Conservation (phyloP, 805 yeast species). For the Cyberlindnera mississippiensis region DNA sequence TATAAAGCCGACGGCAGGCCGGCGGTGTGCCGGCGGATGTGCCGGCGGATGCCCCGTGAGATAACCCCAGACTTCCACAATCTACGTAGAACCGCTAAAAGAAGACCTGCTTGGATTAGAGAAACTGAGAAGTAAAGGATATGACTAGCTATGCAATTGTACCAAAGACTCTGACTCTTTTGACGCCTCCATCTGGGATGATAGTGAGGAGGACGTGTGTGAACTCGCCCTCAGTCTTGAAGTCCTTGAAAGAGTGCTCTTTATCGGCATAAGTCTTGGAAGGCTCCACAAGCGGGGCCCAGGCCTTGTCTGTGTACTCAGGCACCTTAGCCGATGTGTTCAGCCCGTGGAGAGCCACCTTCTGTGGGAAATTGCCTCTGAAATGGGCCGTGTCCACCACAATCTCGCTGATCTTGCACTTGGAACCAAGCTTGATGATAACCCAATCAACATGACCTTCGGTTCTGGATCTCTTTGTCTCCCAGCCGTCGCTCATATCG, state of each 20-base stretch:
- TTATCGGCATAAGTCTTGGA: slow-evolving; percentile 78
- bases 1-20: too few relatives aligned
- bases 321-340: slow-evolving; percentile 35
- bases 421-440: slow-evolving; percentile 70
- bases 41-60: background rate
- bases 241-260: slow-evolving; percentile 56
- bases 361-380: slow-evolving; percentile 93
- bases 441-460: slow-evolving; percentile 93
- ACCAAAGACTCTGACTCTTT: slow-evolving; percentile 84
- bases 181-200: slow-evolving; percentile 97
- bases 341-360: slow-evolving; percentile 63
- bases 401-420: slow-evolving; percentile 51
- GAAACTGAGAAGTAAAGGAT: too few relatives aligned
- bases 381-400: slow-evolving; percentile 90
- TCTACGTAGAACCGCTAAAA: too few relatives aligned
- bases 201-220: slow-evolving; percentile 78
- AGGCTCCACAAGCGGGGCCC: slow-evolving; percentile 65
- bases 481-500: slow-evolving; percentile 99
- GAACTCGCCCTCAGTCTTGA: slow-evolving; percentile 31
- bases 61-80: too few relatives aligned
- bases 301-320: slow-evolving; percentile 39
- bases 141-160: slow-evolving; percentile 14
- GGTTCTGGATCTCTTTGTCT: slow-evolving; percentile 81
- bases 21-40: too few relatives aligned
- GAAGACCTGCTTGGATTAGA: too few relatives aligned